phyloP scores from a whole-genome alignment of 2,329 filamentous ascomycete genomes.

The Pseudocercospora ulei region DNA sequence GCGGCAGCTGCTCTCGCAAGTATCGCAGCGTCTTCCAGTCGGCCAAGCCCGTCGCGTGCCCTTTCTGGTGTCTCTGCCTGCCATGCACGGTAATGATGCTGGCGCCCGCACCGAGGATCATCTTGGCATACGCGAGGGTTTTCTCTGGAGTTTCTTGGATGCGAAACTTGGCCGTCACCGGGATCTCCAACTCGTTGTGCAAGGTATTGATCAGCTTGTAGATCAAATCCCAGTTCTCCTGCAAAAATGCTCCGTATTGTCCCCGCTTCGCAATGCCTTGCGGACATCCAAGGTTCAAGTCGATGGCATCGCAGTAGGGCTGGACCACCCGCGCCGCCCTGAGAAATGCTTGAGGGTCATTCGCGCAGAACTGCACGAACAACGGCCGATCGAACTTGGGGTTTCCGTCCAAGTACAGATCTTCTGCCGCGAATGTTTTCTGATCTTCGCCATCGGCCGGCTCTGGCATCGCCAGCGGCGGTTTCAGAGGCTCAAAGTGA shows the following conservation, averaged over 20 bases:
- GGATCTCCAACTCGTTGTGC: constrained; percentile 65
- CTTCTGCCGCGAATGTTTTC: constrained; percentile 22
- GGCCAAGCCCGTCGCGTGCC: constrained; percentile 83
- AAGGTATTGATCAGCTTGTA: constrained; percentile 73
- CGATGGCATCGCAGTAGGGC: constrained; percentile 87
- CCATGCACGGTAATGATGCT: constrained; percentile 93
- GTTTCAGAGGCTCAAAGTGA: constrained; percentile 63
- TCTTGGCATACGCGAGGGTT: constrained; percentile 79
- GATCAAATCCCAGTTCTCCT: constrained; percentile 82
- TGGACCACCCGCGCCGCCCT: constrained; percentile 67
- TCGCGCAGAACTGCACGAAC: constrained; percentile 94
- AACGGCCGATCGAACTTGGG: constrained; percentile 74
- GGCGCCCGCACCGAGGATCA: constrained; percentile 75
- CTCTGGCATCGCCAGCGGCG: constrained; percentile 21
- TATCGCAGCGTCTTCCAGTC: constrained; percentile 83
- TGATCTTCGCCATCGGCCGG: constrained; percentile 22
- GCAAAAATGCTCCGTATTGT: constrained; percentile 85
- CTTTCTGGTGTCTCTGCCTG: constrained; percentile 80
- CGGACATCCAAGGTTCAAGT: constrained; percentile 90
- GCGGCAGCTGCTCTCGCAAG: constrained; percentile 69
- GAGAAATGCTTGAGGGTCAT: constrained; percentile 70
- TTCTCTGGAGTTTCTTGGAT: constrained; percentile 77
- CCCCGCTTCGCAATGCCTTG: constrained; percentile 89
- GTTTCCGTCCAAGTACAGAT: constrained; percentile 72
- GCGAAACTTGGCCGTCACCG: constrained; percentile 90